Evolutionary conservation across 2,329 filamentous ascomycete genomes (phyloP), one percentile per base, ranked within the genome.

Genomic region (Metarhizium robertsii): DNA sequence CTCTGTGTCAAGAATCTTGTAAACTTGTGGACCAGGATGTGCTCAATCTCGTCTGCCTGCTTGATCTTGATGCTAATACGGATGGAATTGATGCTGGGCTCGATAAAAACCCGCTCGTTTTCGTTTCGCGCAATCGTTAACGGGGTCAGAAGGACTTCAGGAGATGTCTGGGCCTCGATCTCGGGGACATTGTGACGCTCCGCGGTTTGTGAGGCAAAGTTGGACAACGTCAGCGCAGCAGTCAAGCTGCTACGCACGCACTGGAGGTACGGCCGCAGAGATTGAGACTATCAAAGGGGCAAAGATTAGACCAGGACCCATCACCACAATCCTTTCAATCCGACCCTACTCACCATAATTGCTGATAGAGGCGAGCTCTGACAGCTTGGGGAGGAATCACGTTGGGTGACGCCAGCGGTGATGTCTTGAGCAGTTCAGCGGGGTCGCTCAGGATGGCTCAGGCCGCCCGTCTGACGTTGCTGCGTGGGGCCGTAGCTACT

Each of bases 31-130:
- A 99, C 94, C 59, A 99, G 78, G 61, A 99, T 97, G 70, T 95
- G 84, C 74, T 99, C 94, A 66, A 97, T 99, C 77, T 99, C 94
- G 72, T 99, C 94, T 59, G 94, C 94, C 79, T 99, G 94, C 78
- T 99, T 99, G 74, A 99, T 96, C 79, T 92, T 90, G 77, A 99
- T 95, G 81, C 90, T 96, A 67, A 99, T 88, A 64, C 94, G 87
- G 63, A 99, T 88, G 63, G 89, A 95, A 81, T 99, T 99, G 76
- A 97, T 87, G 71, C 89, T 94, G 54, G 94, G 92, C 76, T 97
- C 92, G 69, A 97, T 95, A 59, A 96, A 79, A 62, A 99, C 92
- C 65, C 88, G 86, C 80, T 99, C 94, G 71, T 96, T 95, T 74
- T 97, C 92, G 74, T 99, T 99, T 61, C 94, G 86, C 60, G 92